Evolutionary conservation across 495 filamentous ascomycete genomes (phyloP).

Genomic region (Xanthoparmelia taractica): DNA sequence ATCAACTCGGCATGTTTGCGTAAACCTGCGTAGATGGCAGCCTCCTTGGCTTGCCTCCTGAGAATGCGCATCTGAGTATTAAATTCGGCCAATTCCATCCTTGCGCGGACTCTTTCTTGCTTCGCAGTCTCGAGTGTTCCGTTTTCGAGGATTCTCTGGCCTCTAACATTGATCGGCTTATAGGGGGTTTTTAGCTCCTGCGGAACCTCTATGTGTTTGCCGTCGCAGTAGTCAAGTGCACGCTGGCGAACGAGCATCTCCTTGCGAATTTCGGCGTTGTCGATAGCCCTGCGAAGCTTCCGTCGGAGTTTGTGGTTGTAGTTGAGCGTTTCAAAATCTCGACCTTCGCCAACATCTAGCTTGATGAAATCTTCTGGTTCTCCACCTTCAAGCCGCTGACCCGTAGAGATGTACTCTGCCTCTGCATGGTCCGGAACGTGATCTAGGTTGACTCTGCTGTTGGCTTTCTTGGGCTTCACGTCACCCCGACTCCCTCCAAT

Average conservation of each 20-base stretch:
- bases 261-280: slow-evolving; percentile 24
- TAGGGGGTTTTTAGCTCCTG: slow-evolving; percentile 16
- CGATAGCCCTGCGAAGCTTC: slow-evolving; percentile 28
- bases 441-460: slow-evolving; percentile 26
- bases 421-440: slow-evolving; percentile 18
- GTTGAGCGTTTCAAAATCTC: slow-evolving; percentile 23
- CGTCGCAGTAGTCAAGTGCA: slow-evolving; percentile 18
- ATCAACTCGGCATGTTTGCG: slow-evolving; percentile 26
- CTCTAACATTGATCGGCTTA: slow-evolving; percentile 23
- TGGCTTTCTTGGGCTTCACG: slow-evolving; percentile 13
- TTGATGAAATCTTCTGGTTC: slow-evolving; percentile 24
- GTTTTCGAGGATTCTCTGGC: slow-evolving; percentile 24
- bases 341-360: slow-evolving; percentile 21
- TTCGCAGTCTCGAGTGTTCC: slow-evolving; percentile 26
- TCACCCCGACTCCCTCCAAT: slow-evolving; percentile 17
- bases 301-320: slow-evolving; percentile 29
- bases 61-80: slow-evolving; percentile 24
- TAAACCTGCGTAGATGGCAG: slow-evolving; percentile 26
- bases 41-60: slow-evolving; percentile 27
- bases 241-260: slow-evolving; percentile 25
- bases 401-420: slow-evolving; percentile 11
- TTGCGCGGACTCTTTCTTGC: slow-evolving; percentile 24
- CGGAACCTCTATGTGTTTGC: slow-evolving; percentile 13
- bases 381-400: not conserved
- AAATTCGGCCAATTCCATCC: slow-evolving; percentile 26